Percentiles rank a stretch among this genome's conserved stretches.
Conservation (phyloP, 2,329 filamentous ascomycete genomes). For the Trichoderma oligosporum region DNA sequence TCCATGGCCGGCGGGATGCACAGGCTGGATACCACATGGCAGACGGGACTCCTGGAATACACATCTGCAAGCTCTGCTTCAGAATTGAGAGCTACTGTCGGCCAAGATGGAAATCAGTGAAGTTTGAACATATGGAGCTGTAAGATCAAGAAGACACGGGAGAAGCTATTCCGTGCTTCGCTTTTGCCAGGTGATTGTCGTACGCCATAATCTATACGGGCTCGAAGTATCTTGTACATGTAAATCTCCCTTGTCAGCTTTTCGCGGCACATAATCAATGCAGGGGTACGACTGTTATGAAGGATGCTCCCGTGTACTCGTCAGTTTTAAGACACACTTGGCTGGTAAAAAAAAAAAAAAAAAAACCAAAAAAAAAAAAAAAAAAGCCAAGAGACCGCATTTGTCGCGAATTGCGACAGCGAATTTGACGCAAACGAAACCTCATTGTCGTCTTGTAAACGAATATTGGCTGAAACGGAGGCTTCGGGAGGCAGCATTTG, state of each 20-base stretch:
- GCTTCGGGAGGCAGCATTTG: slow-evolving; percentile 11
- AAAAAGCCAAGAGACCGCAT: slow-evolving; percentile 4
- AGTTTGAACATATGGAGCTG: too few relatives aligned
- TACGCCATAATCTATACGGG: background rate
- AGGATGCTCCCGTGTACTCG: slow-evolving; percentile 10
- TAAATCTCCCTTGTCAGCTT: slow-evolving; percentile 12
- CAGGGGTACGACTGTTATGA: slow-evolving; percentile 9
- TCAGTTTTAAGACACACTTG: slow-evolving; percentile 2
- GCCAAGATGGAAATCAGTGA: too few relatives aligned
- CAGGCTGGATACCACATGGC: slow-evolving; percentile 20
- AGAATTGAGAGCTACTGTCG: background rate
- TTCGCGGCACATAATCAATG: slow-evolving; percentile 9
- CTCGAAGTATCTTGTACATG: background rate
- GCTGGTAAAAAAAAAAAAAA: too few relatives aligned
- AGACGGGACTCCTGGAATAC: slow-evolving; percentile 11
- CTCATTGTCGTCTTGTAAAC: background rate
- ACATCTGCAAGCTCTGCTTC: background rate
- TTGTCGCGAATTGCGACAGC: slow-evolving; percentile 13
- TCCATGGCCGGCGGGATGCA: slow-evolving; percentile 17
- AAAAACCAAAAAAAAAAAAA: too few relatives aligned
- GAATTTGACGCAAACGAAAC: slow-evolving; percentile 5
- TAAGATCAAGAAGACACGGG: background rate
- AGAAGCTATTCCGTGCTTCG: background rate
- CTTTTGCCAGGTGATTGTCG: too few relatives aligned
- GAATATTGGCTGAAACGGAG: background rate